These are phyloP conservation scores for Hygrocybe coccinea DNA, from an alignment of 768 basidiomycete genomes.

Conservation along the genomic window DNA sequence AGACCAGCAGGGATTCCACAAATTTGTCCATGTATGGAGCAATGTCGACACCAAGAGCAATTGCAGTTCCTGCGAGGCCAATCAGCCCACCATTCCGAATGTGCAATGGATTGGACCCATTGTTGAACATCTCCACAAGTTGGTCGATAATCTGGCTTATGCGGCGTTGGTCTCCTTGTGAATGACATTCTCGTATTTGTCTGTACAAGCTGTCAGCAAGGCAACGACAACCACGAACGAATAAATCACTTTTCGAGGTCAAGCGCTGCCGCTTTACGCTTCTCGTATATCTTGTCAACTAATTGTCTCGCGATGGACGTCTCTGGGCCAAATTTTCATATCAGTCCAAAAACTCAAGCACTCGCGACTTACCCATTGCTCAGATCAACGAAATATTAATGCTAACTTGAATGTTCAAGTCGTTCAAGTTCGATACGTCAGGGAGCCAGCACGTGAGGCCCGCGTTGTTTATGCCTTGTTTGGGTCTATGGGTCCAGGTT, in stretches of 20 bases:
- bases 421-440: too few relatives aligned
- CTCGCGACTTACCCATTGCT: too few relatives aligned
- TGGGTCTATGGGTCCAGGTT: neutral
- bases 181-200: constrained; percentile 82
- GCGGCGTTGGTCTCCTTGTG: constrained; percentile 72
- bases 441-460: neutral
- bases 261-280: constrained; percentile 90
- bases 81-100: constrained; percentile 93
- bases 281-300: constrained; percentile 93
- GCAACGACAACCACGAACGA: neutral
- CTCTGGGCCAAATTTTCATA: constrained; percentile 38
- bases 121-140: constrained; percentile 89
- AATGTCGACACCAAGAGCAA: constrained; percentile 89
- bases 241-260: constrained; percentile 84
- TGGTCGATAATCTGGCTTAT: constrained; percentile 90
- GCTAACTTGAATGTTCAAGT: too few relatives aligned
- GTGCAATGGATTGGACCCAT: constrained; percentile 75
- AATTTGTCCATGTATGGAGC: constrained; percentile 94
- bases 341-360: too few relatives aligned
- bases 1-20: constrained; percentile 78
- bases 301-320: constrained; percentile 72
- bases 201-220: constrained; percentile 31
- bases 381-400: too few relatives aligned
- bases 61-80: constrained; percentile 94
- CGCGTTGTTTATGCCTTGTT: neutral